Conservation (phyloP, 768 basidiomycete species). For the Boletus pseudo-olivaceus region DNA sequence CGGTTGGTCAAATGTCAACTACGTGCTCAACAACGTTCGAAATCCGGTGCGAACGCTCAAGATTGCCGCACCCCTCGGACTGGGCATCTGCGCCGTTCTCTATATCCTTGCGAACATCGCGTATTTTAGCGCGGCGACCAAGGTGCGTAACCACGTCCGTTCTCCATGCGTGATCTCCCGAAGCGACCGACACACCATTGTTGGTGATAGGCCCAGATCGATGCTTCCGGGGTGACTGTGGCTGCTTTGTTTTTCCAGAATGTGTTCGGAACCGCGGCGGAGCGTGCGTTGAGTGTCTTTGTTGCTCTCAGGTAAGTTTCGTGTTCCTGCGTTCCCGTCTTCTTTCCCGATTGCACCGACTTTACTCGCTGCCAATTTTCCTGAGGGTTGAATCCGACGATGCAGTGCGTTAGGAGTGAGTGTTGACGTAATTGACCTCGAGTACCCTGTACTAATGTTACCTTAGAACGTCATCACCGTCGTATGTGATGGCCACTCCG, state of each 20-base stretch:
- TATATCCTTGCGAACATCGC: constrained; percentile 58
- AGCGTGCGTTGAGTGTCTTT: constrained; percentile 54
- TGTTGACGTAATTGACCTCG: neutral
- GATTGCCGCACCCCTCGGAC: constrained; percentile 57
- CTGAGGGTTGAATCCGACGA: neutral
- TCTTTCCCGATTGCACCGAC: neutral
- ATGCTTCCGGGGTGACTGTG: constrained; percentile 49
- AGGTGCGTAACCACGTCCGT: constrained; percentile 4
- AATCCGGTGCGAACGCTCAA: constrained; percentile 59
- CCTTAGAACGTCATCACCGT: constrained; percentile 32
- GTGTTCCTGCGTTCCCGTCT: neutral
- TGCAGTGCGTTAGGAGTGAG: constrained; percentile 36
- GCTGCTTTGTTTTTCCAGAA: constrained; percentile 58
- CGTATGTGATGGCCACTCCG: constrained; percentile 13
- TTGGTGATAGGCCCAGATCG: constrained; percentile 39
- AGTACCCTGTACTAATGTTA: neutral
- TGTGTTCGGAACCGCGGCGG: constrained; percentile 51
- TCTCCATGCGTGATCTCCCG: neutral
- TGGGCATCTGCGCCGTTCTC: constrained; percentile 49
- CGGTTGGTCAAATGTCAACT: constrained; percentile 60
- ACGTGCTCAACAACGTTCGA: constrained; percentile 56
- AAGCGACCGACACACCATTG: neutral
- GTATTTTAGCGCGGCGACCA: constrained; percentile 43
- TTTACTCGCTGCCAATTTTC: neutral
- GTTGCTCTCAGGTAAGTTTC: constrained; percentile 49